Evolutionary conservation across 495 filamentous ascomycete genomes (phyloP).

Genomic region (Bryoglossum gracile): DNA sequence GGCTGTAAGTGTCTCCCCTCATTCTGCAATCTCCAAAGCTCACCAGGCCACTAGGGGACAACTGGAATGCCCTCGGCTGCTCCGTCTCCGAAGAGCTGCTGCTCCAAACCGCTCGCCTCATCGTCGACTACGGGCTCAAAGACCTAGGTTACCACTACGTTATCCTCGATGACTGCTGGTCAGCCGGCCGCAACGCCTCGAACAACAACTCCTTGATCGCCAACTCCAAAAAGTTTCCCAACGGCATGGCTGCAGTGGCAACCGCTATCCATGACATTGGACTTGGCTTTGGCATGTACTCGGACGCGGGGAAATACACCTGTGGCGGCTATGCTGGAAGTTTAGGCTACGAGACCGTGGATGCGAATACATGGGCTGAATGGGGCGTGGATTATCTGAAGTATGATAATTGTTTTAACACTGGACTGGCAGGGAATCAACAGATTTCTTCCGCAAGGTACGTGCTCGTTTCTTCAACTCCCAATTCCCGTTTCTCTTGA

Average conservation of each 20-base stretch:
- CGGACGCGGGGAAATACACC: constrained; percentile 52
- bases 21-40: not conserved
- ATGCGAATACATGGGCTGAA: constrained; percentile 53
- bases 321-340: constrained; percentile 58
- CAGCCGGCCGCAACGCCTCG: constrained; percentile 36
- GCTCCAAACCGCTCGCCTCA: constrained; percentile 37
- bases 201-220: constrained; percentile 46
- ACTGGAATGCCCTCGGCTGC: constrained; percentile 52
- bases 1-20: constrained; percentile 14
- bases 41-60: constrained; percentile 15
- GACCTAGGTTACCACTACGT: constrained; percentile 63
- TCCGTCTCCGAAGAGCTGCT: constrained; percentile 43
- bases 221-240: constrained; percentile 51
- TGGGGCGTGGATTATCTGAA: constrained; percentile 70
- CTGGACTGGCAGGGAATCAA: constrained; percentile 42
- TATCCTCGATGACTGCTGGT: constrained; percentile 62
- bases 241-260: constrained; percentile 52
- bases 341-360: constrained; percentile 52
- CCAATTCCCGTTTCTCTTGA: constrained; percentile 34
- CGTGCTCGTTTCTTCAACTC: too few relatives aligned
- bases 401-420: constrained; percentile 64
- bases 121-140: constrained; percentile 47
- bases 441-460: constrained; percentile 32
- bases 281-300: constrained; percentile 61
- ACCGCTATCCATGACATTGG: constrained; percentile 52